These are phyloP conservation scores for Salvia sclarea DNA, from an alignment of 305 asterid species.

Conservation along the genomic window DNA sequence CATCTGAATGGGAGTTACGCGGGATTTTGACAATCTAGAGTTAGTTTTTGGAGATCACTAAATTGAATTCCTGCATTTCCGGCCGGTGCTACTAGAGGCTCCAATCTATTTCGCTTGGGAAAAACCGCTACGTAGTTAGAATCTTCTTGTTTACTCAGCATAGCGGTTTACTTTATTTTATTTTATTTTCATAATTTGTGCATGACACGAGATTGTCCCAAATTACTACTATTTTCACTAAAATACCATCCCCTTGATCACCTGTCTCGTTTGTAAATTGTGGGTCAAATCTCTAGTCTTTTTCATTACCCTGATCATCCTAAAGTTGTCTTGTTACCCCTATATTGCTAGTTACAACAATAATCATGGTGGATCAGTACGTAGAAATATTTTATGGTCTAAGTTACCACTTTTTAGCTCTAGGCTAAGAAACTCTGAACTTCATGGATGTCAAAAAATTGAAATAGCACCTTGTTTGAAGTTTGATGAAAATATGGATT, in stretches of 20 bases:
- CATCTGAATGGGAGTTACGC: neutral
- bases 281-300: neutral
- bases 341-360: constrained; percentile 22
- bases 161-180: neutral
- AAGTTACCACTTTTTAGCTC: neutral
- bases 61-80: neutral
- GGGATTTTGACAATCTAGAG: constrained; percentile 1
- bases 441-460: neutral
- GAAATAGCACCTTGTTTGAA: neutral
- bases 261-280: neutral
- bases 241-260: constrained; percentile 5
- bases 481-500: neutral
- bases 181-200: neutral
- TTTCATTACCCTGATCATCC: neutral
- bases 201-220: neutral
- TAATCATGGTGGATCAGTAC: neutral
- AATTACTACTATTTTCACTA: neutral
- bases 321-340: too few species aligned
- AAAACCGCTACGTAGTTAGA: neutral
- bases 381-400: constrained; percentile 6
- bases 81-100: constrained; percentile 1
- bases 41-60: constrained; percentile 14
- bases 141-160: neutral
- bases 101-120: neutral
- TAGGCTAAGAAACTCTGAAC: neutral